Base-by-base conservation (phyloP, 2,329 filamentous ascomycete genomes). In the Fusarium secorum region DNA sequence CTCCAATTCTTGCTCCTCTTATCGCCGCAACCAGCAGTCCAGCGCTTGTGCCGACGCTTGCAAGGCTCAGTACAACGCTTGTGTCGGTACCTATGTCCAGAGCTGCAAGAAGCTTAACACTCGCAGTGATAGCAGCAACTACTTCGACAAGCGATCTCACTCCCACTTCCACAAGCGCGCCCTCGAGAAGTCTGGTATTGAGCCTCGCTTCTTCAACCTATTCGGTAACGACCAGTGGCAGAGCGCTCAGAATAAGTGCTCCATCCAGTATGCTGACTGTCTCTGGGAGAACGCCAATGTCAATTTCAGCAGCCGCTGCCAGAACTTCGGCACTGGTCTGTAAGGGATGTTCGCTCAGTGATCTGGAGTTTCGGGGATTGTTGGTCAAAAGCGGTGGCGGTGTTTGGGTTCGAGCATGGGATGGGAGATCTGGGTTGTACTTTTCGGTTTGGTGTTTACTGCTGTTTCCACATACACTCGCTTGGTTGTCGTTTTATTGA, bases 1-100 rank as follows among this genome's bases (percentile, higher is more conserved):
- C 71, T 81, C 79, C 66, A 68, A 62, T 59, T 79, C 81, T 26
- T 88, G 85, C 79, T 78, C 78, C 22, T 79, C 81, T 24, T 89
- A 86, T 77, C 62, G 76, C 17, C 81, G 83, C 65, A 62, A 57
- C 33, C 64, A 79, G 52, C 79, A 79, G 70, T 64, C 71, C 46
- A 76, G 78, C 66, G 87, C 83, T 54, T 88, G 87, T 75, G 74
- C 79, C 55, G 85, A 86, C 69, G 86, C 87, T 33, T 88, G 87
- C 81, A 81, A 85, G 78, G 79, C 80, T 55, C 87, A 89, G 80
- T 86, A 83, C 76, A 74, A 83, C 38, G 77, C 83, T 58, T 89
- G 86, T 75, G 72, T 81, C 28, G 76, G 76, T 42, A 82, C 83
- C 41, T 88, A 88, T 72, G 85, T 83, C 61, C 75, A 85, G 77